Percentiles rank a stretch among this genome's conserved stretches.
Conservation (phyloP, 2,329 filamentous ascomycete species). For the Microdochium trichocladiopsis region DNA sequence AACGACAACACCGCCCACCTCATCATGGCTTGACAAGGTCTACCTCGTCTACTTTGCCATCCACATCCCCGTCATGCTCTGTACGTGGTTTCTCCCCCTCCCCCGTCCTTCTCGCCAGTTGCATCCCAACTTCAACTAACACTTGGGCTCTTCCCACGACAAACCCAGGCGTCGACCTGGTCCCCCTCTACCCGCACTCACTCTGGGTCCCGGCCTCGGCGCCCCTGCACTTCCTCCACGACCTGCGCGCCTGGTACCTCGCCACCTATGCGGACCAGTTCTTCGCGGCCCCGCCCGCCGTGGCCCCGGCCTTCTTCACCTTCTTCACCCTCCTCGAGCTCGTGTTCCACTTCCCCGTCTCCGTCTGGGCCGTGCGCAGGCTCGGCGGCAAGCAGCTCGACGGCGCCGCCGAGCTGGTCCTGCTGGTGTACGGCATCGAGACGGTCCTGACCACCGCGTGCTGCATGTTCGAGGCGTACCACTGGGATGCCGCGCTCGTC, state of each 20-base stretch:
- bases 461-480: constrained; percentile 41
- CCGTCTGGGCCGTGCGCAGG: constrained; percentile 35
- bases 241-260: constrained; percentile 39
- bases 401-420: constrained; percentile 38
- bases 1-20: not conserved
- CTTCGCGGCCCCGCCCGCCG: constrained; percentile 28
- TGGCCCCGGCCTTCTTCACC: constrained; percentile 40
- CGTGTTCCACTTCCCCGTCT: constrained; percentile 41
- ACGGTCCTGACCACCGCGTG: constrained; percentile 42
- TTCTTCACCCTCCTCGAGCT: constrained; percentile 44
- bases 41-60: constrained; percentile 24
- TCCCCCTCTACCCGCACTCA: constrained; percentile 41
- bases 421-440: constrained; percentile 43
- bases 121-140: not conserved
- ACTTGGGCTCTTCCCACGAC: not conserved
- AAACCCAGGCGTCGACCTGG: constrained; percentile 42
- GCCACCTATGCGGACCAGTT: constrained; percentile 45
- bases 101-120: not conserved
- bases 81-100: constrained; percentile 13
- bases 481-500: constrained; percentile 40
- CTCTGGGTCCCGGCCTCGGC: constrained; percentile 32
- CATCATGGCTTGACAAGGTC: constrained; percentile 16
- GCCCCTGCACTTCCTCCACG: constrained; percentile 39
- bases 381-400: constrained; percentile 24
- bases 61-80: constrained; percentile 22